Evolutionary conservation across 805 yeast species (phyloP), one percentile per base, ranked within the genome.

Genomic region (Nakazawaea ernobii): DNA sequence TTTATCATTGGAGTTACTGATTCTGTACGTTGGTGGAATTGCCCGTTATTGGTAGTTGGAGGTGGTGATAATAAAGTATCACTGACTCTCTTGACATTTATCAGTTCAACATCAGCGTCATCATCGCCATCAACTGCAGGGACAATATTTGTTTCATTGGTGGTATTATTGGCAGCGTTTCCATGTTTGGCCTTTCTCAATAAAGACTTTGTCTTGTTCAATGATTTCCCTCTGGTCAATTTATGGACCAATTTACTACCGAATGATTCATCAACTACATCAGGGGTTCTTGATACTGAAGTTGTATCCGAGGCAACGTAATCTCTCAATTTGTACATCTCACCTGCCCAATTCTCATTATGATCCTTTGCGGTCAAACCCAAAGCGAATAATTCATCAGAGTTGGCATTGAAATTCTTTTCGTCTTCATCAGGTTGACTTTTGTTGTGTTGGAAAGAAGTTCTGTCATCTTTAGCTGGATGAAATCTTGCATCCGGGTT

Each of bases 401-500:
- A 59, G 30, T 53, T 37, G 6, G 32, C 44, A 32, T 28, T 39
- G 32, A 27, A 11, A 35, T 39, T 68, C 70, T 9, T 62, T 53
- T 49, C 61, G 10, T 43, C 37, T 5, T 35, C 42, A 20, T 32
- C 8, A n/a, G 42, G 37, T 10, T 50, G 51, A 30, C 49, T 13
- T 24, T 41, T 35, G 39, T 60, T 52, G 11, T 55, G 73, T 60
- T 85, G 94, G 80, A 91, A 91, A 8, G 96, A 88, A 20, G 89
- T 82, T 76, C 97, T 82, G 64, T 91, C 97, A 66, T 91, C 97
- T 58, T 74, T 82, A 9, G 95, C 95, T 10, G 95, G 94, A 44
- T 86, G 87, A 62, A 86, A 86, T 63, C 94, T 78, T 9, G 90
- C 81, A 65, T 88, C 96, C 27, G 96, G 97, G 62, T 88, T 88